Base-by-base conservation (phyloP, 2,329 filamentous ascomycete species). In the Aureobasidium uvarum region DNA sequence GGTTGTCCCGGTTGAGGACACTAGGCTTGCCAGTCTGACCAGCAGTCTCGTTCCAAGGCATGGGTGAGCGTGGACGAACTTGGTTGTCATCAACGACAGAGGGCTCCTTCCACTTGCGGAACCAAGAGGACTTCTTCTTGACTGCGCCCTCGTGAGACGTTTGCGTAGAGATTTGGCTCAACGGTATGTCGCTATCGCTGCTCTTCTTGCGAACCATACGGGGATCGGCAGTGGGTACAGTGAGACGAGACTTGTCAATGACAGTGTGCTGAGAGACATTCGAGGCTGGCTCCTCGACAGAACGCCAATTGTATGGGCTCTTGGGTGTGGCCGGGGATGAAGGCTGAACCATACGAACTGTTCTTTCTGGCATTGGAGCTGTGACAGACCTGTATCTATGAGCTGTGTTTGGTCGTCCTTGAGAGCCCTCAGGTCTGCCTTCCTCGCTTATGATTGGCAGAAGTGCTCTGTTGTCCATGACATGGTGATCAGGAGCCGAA, bases 311-410 rank as follows among this genome's bases (percentile, higher is more conserved):
- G 56, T 81, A 83, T 52, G 87, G 75, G n/a, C 60, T 63, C 6
- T 45, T 33, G 2, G 85, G 83, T 45, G 81, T 83, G 8, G 84
- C 76, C 11, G 80, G 71, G 5, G 83, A 81, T 41, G 82, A 83
- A 11, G 81, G 79, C 33, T 82, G 79, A 2, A 88, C 84, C 68
- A 87, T 76, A 14, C 86, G 80, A 50, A 88, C 84, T 2, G 85
- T 87, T 36, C 78, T 72, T 31, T 71, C 67, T 71, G 71, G 28
- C 14, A 76, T 65, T 23, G 80, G 79, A 46, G 79, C 78, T 71
- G 79, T 82, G 66, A 79, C 74, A 67, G 74, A 74, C 51, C 75
- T 72, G 59, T 74, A 72, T 74, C 75, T 79, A 72, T 76, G 77
- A 69, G 63, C 71, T 60, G 67, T 70, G 43, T 69, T 72, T 64